Percentiles rank a stretch among this genome's conserved stretches.
Conservation (phyloP, 139 green algal genomes). For the Coccomyxa sp. region DNA sequence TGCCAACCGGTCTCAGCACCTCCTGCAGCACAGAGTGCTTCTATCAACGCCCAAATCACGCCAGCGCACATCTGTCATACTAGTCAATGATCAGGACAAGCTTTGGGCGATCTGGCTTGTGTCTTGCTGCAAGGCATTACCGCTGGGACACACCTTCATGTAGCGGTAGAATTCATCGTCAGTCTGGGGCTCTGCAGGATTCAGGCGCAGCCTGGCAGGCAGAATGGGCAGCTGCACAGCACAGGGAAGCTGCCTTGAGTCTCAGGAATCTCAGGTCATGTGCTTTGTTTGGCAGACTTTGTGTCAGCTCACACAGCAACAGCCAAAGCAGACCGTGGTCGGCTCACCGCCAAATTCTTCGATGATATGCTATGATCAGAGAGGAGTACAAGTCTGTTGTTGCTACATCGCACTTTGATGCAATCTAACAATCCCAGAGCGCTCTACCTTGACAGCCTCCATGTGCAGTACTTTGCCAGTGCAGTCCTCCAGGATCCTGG, state of each 20-base stretch:
- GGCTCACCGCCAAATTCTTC: neutral
- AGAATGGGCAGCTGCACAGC: neutral
- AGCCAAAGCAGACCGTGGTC: no score
- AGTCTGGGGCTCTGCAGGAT: neutral
- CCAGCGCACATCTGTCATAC: no score
- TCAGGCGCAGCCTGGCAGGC: neutral
- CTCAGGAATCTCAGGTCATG: neutral
- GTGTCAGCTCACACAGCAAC: no score
- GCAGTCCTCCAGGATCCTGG: conserved; percentile 38
- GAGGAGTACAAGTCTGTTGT: neutral
- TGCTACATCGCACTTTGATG: neutral
- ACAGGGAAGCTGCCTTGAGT: neutral
- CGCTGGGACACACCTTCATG: no score
- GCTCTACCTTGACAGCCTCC: conserved; percentile 20
- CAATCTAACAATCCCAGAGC: neutral
- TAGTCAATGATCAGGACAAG: no score
- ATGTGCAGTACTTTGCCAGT: conserved; percentile 19
- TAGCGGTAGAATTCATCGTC: neutral
- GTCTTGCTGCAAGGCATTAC: no score
- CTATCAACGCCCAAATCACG: no score
- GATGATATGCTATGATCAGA: neutral
- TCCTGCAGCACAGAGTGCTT: no score
- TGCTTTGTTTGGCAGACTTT: no score
- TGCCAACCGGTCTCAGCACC: neutral
- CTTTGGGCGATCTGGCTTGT: no score